These are phyloP conservation scores for Hysterium pulicare DNA, from an alignment of 2,329 filamentous ascomycete genomes.

Conservation along the genomic window DNA sequence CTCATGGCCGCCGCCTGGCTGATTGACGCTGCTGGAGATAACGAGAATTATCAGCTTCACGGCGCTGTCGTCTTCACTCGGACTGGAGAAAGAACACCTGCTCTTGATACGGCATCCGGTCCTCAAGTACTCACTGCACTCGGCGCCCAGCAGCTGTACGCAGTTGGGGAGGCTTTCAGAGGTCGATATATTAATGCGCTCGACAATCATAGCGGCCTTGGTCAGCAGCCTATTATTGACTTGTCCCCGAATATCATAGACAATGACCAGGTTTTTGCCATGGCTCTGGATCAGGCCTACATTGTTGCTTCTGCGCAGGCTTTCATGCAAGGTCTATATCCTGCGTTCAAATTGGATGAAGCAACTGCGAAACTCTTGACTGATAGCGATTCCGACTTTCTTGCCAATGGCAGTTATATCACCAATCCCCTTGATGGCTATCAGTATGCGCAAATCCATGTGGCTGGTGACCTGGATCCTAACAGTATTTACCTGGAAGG, in stretches of 20 bases:
- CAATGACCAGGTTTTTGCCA: slow-evolving; percentile 46
- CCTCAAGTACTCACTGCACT: slow-evolving; percentile 47
- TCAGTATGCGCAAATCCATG: slow-evolving; percentile 54
- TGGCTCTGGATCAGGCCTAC: slow-evolving; percentile 48
- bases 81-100: slow-evolving; percentile 55
- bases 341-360: slow-evolving; percentile 11
- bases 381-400: slow-evolving; percentile 34
- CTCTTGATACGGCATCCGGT: slow-evolving; percentile 14
- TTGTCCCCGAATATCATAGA: slow-evolving; percentile 46
- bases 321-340: slow-evolving; percentile 49
- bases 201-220: slow-evolving; percentile 17
- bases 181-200: slow-evolving; percentile 48
- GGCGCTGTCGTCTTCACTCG: slow-evolving; percentile 53
- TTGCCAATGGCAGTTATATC: slow-evolving; percentile 49
- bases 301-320: slow-evolving; percentile 55
- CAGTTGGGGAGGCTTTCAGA: slow-evolving; percentile 51
- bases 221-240: slow-evolving; percentile 28
- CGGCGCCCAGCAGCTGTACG: slow-evolving; percentile 54
- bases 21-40: slow-evolving; percentile 16
- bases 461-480: slow-evolving; percentile 45
- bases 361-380: slow-evolving; percentile 18
- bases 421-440: slow-evolving; percentile 54
- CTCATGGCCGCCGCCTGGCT: slow-evolving; percentile 24
- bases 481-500: slow-evolving; percentile 51
- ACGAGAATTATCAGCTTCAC: slow-evolving; percentile 36